These are phyloP conservation scores for Begonia peltatifolia DNA, from an alignment of 306 rosid genomes.

Conservation along the genomic window DNA sequence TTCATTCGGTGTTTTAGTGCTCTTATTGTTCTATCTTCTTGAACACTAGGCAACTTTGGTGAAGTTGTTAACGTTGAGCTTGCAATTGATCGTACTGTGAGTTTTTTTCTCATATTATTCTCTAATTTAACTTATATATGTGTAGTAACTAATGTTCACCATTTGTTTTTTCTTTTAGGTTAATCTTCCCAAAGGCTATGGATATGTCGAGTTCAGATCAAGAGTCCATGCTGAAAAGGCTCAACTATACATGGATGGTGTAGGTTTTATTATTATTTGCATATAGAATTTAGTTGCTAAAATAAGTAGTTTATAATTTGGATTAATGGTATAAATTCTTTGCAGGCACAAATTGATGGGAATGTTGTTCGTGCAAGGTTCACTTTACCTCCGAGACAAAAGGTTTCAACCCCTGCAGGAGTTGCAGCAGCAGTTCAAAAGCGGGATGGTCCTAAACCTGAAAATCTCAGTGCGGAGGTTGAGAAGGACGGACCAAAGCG, in stretches of 20 bases:
- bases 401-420: slow-evolving; percentile 67
- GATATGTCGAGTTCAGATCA: slow-evolving; percentile 82
- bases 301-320: background rate
- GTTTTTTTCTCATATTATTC: slow-evolving; percentile 13
- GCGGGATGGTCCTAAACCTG: slow-evolving; percentile 71
- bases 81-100: slow-evolving; percentile 85
- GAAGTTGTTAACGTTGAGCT: slow-evolving; percentile 87
- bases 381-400: slow-evolving; percentile 76
- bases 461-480: slow-evolving; percentile 43
- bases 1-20: too few species aligned
- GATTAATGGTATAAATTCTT: slow-evolving; percentile 12
- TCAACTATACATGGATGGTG: slow-evolving; percentile 76
- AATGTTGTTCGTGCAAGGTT: slow-evolving; percentile 77
- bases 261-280: slow-evolving; percentile 31
- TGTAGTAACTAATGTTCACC: too few species aligned
- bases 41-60: slow-evolving; percentile 62
- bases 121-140: too few species aligned
- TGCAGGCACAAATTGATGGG: slow-evolving; percentile 98
- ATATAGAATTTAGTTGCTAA: slow-evolving; percentile 5
- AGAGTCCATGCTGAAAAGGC: slow-evolving; percentile 94
- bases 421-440: slow-evolving; percentile 44
- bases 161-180: slow-evolving; percentile 30
- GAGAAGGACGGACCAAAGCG: slow-evolving; percentile 80
- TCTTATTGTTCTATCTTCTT: background rate
- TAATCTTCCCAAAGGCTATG: slow-evolving; percentile 91